These are phyloP conservation scores for Holtermannia corniformis DNA, from an alignment of 768 basidiomycete species.

Conservation along the genomic window DNA sequence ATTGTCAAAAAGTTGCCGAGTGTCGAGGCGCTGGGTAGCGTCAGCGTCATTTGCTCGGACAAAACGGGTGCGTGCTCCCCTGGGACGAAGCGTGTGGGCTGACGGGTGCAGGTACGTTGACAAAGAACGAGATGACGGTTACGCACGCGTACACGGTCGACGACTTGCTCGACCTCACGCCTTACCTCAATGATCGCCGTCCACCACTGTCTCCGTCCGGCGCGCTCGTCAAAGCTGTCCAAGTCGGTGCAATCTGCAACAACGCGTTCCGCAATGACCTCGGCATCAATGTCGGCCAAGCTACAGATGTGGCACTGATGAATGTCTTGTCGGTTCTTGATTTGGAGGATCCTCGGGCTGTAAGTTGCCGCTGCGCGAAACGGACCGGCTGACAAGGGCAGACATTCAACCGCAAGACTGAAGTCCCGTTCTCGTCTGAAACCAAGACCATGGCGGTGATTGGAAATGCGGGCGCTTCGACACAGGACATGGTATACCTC, in stretches of 20 bases:
- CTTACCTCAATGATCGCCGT: constrained; percentile 43
- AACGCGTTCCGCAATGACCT: constrained; percentile 69
- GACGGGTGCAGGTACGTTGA: constrained; percentile 59
- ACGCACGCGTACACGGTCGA: constrained; percentile 81
- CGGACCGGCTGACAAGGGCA: constrained; percentile 7
- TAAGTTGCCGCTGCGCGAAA: constrained; percentile 44
- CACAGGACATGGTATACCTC: constrained; percentile 72
- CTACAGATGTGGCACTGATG: constrained; percentile 84
- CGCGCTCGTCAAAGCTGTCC: constrained; percentile 63
- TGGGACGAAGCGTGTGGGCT: neutral
- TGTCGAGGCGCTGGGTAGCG: constrained; percentile 84
- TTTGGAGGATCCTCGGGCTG: constrained; percentile 60
- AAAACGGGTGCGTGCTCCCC: constrained; percentile 62
- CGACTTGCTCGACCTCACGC: constrained; percentile 62
- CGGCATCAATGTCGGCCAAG: constrained; percentile 69
- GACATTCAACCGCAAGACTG: constrained; percentile 46
- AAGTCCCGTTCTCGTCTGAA: constrained; percentile 87
- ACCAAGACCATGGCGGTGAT: constrained; percentile 87
- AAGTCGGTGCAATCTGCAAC: constrained; percentile 83
- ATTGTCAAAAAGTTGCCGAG: constrained; percentile 96
- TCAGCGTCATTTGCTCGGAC: constrained; percentile 96
- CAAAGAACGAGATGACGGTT: constrained; percentile 93
- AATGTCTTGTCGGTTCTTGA: constrained; percentile 64
- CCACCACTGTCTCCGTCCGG: constrained; percentile 46
- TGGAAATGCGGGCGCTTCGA: constrained; percentile 49